Evolutionary conservation across 306 rosid species (phyloP), one percentile per base, ranked within the genome.

Genomic region (Cicer bijugum): DNA sequence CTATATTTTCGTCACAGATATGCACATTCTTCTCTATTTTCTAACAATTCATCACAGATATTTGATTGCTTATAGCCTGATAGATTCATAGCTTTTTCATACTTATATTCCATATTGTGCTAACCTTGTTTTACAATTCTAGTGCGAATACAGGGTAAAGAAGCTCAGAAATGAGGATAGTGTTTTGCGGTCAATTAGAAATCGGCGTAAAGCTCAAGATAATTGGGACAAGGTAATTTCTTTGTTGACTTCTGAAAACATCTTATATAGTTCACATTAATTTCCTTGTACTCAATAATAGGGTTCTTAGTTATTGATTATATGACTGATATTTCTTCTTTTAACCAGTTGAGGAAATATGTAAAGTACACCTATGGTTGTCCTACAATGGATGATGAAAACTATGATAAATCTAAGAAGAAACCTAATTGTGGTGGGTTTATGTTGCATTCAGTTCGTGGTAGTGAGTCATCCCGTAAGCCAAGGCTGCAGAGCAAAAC

Each of bases 121-220:
- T 78, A 23, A 85, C 51, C 71, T 43, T 66, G 11, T 17, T 69
- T 9, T 64, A 80, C 56, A 46, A 80, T 69, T 85, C 69, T 71
- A 91, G 99, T 86, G 89, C 23, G 99, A 95, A 80, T 87, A 79
- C 78, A 86, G 99, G 86, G 75, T 95, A 8, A 90, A 95, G 82
- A 95, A 53, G 75, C 84, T 95, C 72, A 87, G 99, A 70, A 85
- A 85, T 65, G 99, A 95, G 82, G 99, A 95, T 80, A 75, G 73
- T 69, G 33, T 76, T 59, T 28, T 95, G 86, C 93, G 87, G 65
- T 81, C 76, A 55, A 81, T 95, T 84, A 90, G 96, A 77, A 90
- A 82, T 67, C 90, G 86, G 61, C 84, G 82, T 64, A 95, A 92
- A 83, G 96, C 99, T 67, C 88, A 84, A 83, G 90, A 90, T 0